phyloP scores from a whole-genome alignment of 2,329 filamentous ascomycete genomes.

The Pseudogymnoascus sp. region DNA sequence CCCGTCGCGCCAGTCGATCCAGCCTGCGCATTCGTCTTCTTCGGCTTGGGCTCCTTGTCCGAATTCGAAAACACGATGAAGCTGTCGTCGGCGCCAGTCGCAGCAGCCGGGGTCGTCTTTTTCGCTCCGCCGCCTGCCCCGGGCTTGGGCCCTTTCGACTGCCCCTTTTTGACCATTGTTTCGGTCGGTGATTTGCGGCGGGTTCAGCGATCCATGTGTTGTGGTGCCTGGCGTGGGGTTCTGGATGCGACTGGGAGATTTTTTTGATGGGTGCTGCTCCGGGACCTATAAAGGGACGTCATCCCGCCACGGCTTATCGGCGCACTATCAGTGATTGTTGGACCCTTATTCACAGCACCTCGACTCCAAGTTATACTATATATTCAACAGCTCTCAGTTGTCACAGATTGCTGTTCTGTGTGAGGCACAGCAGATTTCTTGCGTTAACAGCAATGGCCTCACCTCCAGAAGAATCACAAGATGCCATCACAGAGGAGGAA shows the following conservation, averaged over 20 bases:
- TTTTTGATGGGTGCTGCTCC: neutral
- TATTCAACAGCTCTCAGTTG: neutral
- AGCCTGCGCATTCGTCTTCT: slow-evolving; percentile 16
- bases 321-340: neutral
- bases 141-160: slow-evolving; percentile 27
- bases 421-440: neutral
- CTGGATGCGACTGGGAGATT: neutral
- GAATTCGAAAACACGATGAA: slow-evolving; percentile 50
- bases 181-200: slow-evolving; percentile 10
- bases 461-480: slow-evolving; percentile 20
- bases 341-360: neutral
- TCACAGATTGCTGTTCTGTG: neutral
- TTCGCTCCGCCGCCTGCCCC: slow-evolving; percentile 21
- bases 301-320: slow-evolving; percentile 5
- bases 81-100: slow-evolving; percentile 36
- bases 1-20: slow-evolving; percentile 19
- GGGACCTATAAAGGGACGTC: neutral
- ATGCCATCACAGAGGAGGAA: slow-evolving; percentile 37
- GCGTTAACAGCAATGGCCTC: neutral
- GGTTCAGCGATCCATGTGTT: slow-evolving; percentile 9
- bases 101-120: slow-evolving; percentile 22
- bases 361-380: neutral
- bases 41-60: slow-evolving; percentile 39
- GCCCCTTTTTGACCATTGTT: slow-evolving; percentile 29
- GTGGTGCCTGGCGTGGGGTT: neutral